Evolutionary conservation across 192 early-diverging fungal species (phyloP), one percentile per base, ranked within the genome.

Genomic region (Coemansia sp.): DNA sequence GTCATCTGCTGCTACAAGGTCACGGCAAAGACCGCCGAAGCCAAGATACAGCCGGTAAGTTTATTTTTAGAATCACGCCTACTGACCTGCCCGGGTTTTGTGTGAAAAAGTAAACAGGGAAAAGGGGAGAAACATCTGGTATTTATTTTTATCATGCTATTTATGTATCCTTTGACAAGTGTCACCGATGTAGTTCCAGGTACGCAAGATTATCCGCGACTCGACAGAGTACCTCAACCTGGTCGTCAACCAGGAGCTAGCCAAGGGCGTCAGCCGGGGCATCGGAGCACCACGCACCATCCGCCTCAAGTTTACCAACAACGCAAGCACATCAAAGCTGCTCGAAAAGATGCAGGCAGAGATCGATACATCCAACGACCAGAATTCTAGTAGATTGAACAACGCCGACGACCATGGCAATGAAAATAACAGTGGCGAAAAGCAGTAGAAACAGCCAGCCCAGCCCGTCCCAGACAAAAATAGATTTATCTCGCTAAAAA

Each of bases 1-100:
- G 75, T 52, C 30, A 40, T 67, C 13, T 78, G 75, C 64, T 67
- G 61, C 62, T 78, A 71, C 65, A 63, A 61, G 57, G 57, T 75
- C 22, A 75, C 73, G 7, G 50, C 59, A 19, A 51, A 53, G 9
- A 38, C 27, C 24, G 47, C 10, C 11, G 54, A 59, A 9, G 62
- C 61, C 21, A 13, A 14, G 1, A 37, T 58, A 24, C 60, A 46
- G 47, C 49, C 63, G 52, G 70, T 73, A 73, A 57, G 70, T 62
- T 38, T 49, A 7, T 37, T 44, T 38, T 60, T 39, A 40, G 37
- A 59, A 59, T n/a, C n/a, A n/a, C n/a, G n/a, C n/a, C n/a, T n/a
- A n/a, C n/a, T n/a, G n/a, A n/a, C n/a, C n/a, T n/a, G n/a, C n/a
- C n/a, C n/a, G n/a, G n/a, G n/a, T n/a, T n/a, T n/a, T n/a, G n/a